A percentile compares a stretch with the other conserved stretches of the same genome.
Evolutionary conservation across 805 yeast species (phyloP).

Genomic region (Candida adriatica): DNA sequence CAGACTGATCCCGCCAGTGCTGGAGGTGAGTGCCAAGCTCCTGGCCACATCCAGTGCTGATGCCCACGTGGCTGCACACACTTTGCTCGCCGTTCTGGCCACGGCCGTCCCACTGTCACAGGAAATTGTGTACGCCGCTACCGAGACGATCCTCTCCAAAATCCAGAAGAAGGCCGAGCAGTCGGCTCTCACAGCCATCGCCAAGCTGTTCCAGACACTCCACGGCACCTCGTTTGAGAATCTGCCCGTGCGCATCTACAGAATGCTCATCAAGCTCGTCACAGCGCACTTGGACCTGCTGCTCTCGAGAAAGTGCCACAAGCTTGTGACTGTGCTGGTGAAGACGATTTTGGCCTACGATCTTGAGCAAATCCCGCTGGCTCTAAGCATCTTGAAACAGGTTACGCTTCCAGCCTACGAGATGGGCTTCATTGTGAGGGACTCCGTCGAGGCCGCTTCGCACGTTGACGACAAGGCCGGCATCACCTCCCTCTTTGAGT

Average conservation of each 20-base stretch:
- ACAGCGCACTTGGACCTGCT: conserved; percentile 22
- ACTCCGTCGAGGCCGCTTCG: conserved; percentile 31
- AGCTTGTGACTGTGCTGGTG: conserved; percentile 37
- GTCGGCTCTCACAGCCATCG: conserved; percentile 40
- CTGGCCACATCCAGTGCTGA: conserved; percentile 44
- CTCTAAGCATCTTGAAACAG: conserved; percentile 30
- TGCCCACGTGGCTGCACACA: conserved; percentile 76
- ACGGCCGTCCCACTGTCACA: conserved; percentile 61
- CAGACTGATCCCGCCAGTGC: conserved; percentile 45
- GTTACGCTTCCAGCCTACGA: conserved; percentile 30
- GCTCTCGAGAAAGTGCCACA: conserved; percentile 28
- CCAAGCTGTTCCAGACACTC: conserved; percentile 42
- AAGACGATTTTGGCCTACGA: conserved; percentile 38
- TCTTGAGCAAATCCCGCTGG: conserved; percentile 27
- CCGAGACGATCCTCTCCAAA: conserved; percentile 46
- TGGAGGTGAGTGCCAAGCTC: conserved; percentile 53
- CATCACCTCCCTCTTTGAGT: conserved; percentile 34
- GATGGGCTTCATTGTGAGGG: conserved; percentile 30
- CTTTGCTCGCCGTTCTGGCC: conserved; percentile 70
- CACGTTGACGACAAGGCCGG: conserved; percentile 30
- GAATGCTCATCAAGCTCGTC: conserved; percentile 24
- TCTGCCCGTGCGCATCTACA: conserved; percentile 31
- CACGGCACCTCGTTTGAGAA: conserved; percentile 35
- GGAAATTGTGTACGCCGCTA: conserved; percentile 52
- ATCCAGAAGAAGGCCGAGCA: conserved; percentile 34